phyloP scores from a whole-genome alignment of 495 filamentous ascomycete genomes.

The Apiosordaria backusii region DNA sequence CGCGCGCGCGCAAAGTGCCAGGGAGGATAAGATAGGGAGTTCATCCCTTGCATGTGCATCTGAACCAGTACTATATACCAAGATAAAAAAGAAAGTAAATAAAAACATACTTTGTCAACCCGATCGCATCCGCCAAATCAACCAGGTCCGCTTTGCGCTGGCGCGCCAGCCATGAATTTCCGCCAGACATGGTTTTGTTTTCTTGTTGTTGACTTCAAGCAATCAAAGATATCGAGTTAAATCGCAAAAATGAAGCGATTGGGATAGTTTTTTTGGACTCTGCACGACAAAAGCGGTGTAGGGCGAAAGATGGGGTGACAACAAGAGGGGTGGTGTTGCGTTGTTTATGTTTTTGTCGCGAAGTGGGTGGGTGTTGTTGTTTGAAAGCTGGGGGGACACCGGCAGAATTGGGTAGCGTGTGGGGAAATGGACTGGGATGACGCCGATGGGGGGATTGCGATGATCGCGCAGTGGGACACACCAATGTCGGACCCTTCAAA shows the following conservation, averaged over 20 bases:
- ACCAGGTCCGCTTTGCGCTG: slow-evolving; percentile 80
- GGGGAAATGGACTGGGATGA: slow-evolving; percentile 1
- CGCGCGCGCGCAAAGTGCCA: slow-evolving; percentile 6
- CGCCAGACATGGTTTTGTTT: slow-evolving; percentile 37
- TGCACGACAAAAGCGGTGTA: not conserved
- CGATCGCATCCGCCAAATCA: slow-evolving; percentile 69
- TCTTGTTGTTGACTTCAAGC: not conserved
- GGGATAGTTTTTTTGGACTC: not conserved
- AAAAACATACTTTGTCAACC: slow-evolving; percentile 64
- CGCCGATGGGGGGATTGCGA: not conserved
- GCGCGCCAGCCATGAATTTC: slow-evolving; percentile 69
- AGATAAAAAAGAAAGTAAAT: slow-evolving; percentile 16
- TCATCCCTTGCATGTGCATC: not conserved
- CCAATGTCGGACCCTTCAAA: not conserved
- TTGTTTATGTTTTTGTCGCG: slow-evolving; percentile 23
- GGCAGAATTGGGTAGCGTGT: slow-evolving; percentile 7
- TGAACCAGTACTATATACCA: not conserved
- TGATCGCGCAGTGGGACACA: not conserved
- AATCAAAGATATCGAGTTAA: not conserved
- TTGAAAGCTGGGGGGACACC: not conserved
- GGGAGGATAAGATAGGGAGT: not conserved
- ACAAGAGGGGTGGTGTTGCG: slow-evolving; percentile 9
- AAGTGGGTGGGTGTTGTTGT: slow-evolving; percentile 9
- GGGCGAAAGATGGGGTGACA: not conserved
- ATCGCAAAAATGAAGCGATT: slow-evolving; percentile 37